Evolutionary conservation across 805 yeast genomes (phyloP).

Genomic region (Candida manassasensis): DNA sequence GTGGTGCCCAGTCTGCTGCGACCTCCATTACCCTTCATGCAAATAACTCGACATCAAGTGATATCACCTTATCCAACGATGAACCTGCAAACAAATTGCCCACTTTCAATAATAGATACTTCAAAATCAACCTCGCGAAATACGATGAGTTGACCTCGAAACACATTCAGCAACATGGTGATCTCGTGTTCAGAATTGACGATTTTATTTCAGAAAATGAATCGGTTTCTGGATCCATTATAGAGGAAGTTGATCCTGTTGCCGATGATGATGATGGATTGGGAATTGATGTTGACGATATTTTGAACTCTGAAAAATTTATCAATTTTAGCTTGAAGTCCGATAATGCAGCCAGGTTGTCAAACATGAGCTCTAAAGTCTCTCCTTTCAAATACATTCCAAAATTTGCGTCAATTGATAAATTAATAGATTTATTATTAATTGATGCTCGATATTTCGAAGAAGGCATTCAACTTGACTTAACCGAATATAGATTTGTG

Average conservation of each 20-base stretch:
- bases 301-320: conserved; percentile 37
- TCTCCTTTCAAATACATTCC: conserved; percentile 23
- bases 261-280: conserved; percentile 37
- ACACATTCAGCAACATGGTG: conserved; percentile 16
- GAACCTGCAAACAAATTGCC: conserved; percentile 26
- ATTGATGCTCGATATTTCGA: conserved; percentile 60
- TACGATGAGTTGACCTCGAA: conserved; percentile 29
- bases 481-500: conserved; percentile 38
- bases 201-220: conserved; percentile 30
- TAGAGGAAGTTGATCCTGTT: conserved; percentile 27
- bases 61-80: background rate
- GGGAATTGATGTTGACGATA: conserved; percentile 41
- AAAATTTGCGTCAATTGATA: conserved; percentile 60
- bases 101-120: conserved; percentile 30
- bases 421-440: conserved; percentile 74
- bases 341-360: background rate
- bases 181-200: conserved; percentile 32
- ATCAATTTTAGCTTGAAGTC: conserved; percentile 23
- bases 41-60: conserved; percentile 15
- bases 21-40: conserved; percentile 19
- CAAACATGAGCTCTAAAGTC: background rate
- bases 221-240: conserved; percentile 8
- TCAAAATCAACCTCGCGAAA: conserved; percentile 28
- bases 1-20: conserved; percentile 2
- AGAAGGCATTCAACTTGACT: conserved; percentile 28